These are phyloP conservation scores for Pisolithus microcarpus DNA, from an alignment of 768 basidiomycete genomes.

Conservation along the genomic window DNA sequence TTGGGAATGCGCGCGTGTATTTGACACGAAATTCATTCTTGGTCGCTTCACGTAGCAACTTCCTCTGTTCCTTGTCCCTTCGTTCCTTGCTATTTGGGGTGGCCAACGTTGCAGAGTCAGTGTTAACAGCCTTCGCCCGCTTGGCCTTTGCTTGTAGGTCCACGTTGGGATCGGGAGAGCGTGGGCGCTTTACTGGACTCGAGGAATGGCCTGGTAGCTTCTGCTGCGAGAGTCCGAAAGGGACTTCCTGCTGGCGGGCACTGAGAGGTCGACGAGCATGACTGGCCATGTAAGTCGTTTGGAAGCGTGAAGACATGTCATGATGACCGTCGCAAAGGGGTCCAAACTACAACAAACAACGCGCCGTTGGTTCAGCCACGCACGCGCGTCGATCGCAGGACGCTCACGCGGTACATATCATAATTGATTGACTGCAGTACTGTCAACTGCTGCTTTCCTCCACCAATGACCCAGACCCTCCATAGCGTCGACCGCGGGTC, in stretches of 20 bases:
- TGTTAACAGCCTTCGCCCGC: constrained; percentile 34
- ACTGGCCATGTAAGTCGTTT: constrained; percentile 30
- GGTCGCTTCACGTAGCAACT: constrained; percentile 46
- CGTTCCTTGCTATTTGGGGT: constrained; percentile 29
- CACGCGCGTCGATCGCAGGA: too few species aligned
- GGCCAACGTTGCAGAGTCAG: constrained; percentile 14
- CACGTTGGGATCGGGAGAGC: constrained; percentile 41
- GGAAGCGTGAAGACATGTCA: background rate
- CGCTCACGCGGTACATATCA: too few species aligned
- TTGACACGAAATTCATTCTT: constrained; percentile 74
- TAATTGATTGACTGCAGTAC: too few species aligned
- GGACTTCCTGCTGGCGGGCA: constrained; percentile 32
- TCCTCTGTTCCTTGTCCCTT: constrained; percentile 42
- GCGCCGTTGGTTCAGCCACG: background rate
- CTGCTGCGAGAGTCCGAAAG: constrained; percentile 28
- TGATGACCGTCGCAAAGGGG: background rate
- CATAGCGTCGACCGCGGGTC: background rate
- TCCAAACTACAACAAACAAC: background rate
- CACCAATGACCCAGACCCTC: background rate
- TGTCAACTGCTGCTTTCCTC: background rate
- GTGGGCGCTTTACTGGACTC: constrained; percentile 38
- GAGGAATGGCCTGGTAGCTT: constrained; percentile 26
- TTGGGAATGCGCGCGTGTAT: constrained; percentile 80
- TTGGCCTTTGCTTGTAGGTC: constrained; percentile 34
- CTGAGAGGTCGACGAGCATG: constrained; percentile 40